Conservation (phyloP, 2,329 filamentous ascomycete species). For the Aureobasidium sp. region DNA sequence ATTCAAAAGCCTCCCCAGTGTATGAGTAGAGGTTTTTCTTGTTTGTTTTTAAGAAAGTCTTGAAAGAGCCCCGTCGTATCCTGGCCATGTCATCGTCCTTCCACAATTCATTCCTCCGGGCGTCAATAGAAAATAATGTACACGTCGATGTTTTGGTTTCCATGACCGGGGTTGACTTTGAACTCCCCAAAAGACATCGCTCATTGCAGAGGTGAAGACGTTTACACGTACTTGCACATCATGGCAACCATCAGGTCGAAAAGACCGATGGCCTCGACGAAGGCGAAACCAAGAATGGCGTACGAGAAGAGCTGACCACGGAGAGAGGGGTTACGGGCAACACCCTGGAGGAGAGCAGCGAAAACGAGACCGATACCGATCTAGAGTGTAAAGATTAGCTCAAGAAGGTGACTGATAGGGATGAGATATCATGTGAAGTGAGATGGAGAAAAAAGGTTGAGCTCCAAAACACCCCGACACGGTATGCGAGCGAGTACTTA, state of each 20-base stretch:
- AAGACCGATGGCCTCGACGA: slow-evolving; percentile 87
- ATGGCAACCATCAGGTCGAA: slow-evolving; percentile 89
- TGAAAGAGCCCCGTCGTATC: slow-evolving; percentile 8
- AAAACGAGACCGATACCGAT: slow-evolving; percentile 95
- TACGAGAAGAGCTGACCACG: slow-evolving; percentile 94
- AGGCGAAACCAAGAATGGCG: slow-evolving; percentile 91
- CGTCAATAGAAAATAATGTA: slow-evolving; percentile 16
- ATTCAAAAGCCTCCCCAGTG: slow-evolving; percentile 2
- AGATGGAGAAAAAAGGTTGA: background rate
- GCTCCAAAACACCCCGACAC: background rate
- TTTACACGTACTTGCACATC: slow-evolving; percentile 63
- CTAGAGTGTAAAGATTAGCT: slow-evolving; percentile 44
- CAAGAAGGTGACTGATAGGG: background rate
- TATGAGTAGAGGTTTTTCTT: slow-evolving; percentile 14
- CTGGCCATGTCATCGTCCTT: slow-evolving; percentile 16
- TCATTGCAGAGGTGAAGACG: slow-evolving; percentile 14
- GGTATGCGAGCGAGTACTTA: slow-evolving; percentile 34
- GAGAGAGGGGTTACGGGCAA: slow-evolving; percentile 90
- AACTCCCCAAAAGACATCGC: slow-evolving; percentile 8
- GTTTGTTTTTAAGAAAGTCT: slow-evolving; percentile 15
- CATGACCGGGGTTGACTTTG: slow-evolving; percentile 10
- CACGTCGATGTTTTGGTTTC: slow-evolving; percentile 14
- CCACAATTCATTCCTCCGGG: slow-evolving; percentile 5
- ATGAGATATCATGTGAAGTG: background rate
- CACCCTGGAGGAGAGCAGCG: slow-evolving; percentile 79